Percentiles rank a stretch among this genome's conserved stretches.
Evolutionary conservation across 106 monocot genomes (phyloP).

Genomic region (Apostasia ramifera): DNA sequence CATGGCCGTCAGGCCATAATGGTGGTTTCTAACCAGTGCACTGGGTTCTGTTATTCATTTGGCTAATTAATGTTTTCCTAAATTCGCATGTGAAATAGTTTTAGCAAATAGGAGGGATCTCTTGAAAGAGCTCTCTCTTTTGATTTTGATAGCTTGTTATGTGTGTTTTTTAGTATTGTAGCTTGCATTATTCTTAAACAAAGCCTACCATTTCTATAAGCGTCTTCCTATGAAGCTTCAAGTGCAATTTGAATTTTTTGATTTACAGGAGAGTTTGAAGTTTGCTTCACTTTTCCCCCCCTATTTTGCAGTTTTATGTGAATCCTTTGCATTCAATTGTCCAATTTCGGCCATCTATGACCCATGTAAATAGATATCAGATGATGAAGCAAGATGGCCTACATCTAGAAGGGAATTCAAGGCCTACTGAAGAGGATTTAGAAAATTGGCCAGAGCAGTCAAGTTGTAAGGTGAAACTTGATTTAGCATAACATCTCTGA

Average conservation of each 20-base stretch:
- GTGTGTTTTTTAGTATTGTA: too few species aligned
- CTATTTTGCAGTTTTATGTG: constrained; percentile 74
- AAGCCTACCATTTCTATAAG: too few species aligned
- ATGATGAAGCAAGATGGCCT: constrained; percentile 19
- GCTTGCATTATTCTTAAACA: too few species aligned
- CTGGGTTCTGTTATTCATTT: too few species aligned
- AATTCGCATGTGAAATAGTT: too few species aligned
- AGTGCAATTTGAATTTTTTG: neutral
- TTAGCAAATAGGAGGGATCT: too few species aligned
- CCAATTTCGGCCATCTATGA: constrained; percentile 69
- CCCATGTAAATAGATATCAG: constrained; percentile 12
- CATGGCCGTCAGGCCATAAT: too few species aligned
- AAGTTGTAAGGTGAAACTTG: neutral
- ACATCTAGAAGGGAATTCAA: constrained; percentile 9
- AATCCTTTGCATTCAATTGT: constrained; percentile 77
- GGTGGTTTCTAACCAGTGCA: too few species aligned
- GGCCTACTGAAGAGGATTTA: constrained; percentile 3
- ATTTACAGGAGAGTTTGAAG: neutral
- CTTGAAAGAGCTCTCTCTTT: too few species aligned
- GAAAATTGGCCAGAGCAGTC: neutral
- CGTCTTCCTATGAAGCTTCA: neutral
- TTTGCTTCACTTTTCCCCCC: neutral
- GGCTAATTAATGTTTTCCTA: too few species aligned
- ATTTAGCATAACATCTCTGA: neutral
- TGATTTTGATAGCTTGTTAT: too few species aligned